These are phyloP conservation scores for Adansonia grandidieri DNA, from an alignment of 441 rosid genomes.

Conservation along the genomic window DNA sequence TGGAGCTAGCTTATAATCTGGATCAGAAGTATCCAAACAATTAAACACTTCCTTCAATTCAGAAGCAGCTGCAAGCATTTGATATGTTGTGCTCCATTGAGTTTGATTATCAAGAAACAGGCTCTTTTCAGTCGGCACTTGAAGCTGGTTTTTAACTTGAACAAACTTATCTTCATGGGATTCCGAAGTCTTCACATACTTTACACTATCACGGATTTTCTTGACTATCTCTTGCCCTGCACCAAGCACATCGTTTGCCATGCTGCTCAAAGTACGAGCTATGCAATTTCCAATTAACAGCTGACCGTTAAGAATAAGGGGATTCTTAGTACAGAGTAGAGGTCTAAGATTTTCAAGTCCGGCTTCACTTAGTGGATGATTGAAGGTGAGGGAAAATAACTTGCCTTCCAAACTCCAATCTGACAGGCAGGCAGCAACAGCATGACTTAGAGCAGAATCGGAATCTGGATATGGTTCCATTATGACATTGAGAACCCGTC, in stretches of 20 bases:
- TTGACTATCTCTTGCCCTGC: slow-evolving; percentile 58
- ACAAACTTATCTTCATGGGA: slow-evolving; percentile 82
- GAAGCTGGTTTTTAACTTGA: slow-evolving; percentile 86
- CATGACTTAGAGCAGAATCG: slow-evolving; percentile 69
- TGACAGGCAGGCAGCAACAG: slow-evolving; percentile 78
- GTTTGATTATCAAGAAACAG: slow-evolving; percentile 69
- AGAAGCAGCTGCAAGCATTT: slow-evolving; percentile 79
- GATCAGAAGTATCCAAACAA: slow-evolving; percentile 84
- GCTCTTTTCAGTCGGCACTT: slow-evolving; percentile 70
- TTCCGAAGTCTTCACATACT: slow-evolving; percentile 83
- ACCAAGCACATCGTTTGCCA: slow-evolving; percentile 59
- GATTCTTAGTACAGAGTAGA: slow-evolving; percentile 70
- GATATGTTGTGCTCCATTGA: slow-evolving; percentile 85
- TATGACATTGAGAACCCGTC: slow-evolving; percentile 73
- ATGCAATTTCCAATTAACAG: slow-evolving; percentile 69
- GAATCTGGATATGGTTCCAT: slow-evolving; percentile 90
- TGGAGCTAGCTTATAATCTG: slow-evolving; percentile 74
- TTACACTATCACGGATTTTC: slow-evolving; percentile 80
- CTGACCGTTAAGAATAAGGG: slow-evolving; percentile 76
- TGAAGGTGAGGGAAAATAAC: slow-evolving; percentile 70
- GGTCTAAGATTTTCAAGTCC: slow-evolving; percentile 71
- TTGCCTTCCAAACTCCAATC: slow-evolving; percentile 87
- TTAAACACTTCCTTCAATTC: slow-evolving; percentile 85
- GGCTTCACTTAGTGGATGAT: slow-evolving; percentile 53
- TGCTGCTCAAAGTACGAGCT: slow-evolving; percentile 55